Evolutionary conservation across 1,284 basidiomycete genomes (phyloP), one percentile per base, ranked within the genome.

Genomic region (Apiotrichum sp.): DNA sequence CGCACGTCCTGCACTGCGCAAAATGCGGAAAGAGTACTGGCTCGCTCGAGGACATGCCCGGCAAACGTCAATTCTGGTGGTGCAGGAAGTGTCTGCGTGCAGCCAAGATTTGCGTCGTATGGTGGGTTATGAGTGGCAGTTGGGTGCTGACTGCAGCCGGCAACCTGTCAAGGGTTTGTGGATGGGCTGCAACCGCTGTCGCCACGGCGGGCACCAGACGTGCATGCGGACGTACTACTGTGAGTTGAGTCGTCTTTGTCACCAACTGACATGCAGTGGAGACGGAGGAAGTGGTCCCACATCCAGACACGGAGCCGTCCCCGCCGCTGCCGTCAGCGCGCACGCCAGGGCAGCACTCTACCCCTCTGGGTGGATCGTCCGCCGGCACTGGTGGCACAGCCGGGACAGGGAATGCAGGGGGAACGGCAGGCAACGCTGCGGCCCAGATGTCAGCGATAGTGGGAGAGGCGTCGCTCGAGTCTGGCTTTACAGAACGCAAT

Each of bases 161-260:
- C 54, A 62, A 44, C 57, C 59, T 0, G 68, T 72, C 9, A 63
- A 63, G 46, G 71, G 72, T 0, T 49, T 74, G 8, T 71, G 65
- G 65, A 63, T 73, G 63, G 65, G 66, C 8, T 74, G 72, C 50
- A 55, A 61, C 43, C 60, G 62, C 44, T 74, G 72, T 50, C 57
- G 63, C 14, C 72, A 74, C 58, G 71, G 71, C 9, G 72, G 72
- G 10, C 72, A 74, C 56, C 62, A 66, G 50, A 53, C 52, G 2
- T 74, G 72, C 49, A 69, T 74, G 65, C 55, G 69, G 46, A 32
- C 59, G 14, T 72, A 71, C 52, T 68, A 68, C 50, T 45, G 70
- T 70, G 49, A 55, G 68, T 65, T 34, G 6, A 47, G 11, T 16
- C 6, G 4, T 32, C 14, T n/a, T 2, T 16, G n/a, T 35, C 13